These are phyloP conservation scores for Epicoccum nigrum DNA, from an alignment of 2,329 filamentous ascomycete species.

Conservation along the genomic window DNA sequence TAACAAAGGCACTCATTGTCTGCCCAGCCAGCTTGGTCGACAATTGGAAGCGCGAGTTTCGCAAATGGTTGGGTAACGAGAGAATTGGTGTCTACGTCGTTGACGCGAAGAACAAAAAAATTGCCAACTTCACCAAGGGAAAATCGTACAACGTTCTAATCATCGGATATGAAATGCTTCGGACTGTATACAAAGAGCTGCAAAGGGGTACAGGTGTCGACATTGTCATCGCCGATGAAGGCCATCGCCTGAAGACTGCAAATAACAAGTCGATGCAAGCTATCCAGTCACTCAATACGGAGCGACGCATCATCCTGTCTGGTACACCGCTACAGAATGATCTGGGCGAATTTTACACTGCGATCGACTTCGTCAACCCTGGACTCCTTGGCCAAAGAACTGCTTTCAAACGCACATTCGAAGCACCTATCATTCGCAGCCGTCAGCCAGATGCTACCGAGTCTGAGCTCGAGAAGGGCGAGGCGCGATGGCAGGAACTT, in stretches of 20 bases:
- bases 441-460: constrained; percentile 67
- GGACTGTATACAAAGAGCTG: constrained; percentile 68
- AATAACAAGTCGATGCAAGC: constrained; percentile 72
- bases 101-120: constrained; percentile 61
- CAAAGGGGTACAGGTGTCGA: constrained; percentile 68
- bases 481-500: constrained; percentile 66
- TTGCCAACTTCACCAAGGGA: constrained; percentile 73
- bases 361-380: constrained; percentile 73
- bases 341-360: constrained; percentile 69
- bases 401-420: constrained; percentile 68
- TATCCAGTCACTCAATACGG: constrained; percentile 67
- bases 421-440: constrained; percentile 67
- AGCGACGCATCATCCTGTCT: constrained; percentile 67
- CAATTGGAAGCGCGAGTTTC: constrained; percentile 76
- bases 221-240: constrained; percentile 73
- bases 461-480: constrained; percentile 68
- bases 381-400: constrained; percentile 67
- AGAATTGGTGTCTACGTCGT: constrained; percentile 71
- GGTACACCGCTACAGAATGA: constrained; percentile 74
- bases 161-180: constrained; percentile 73
- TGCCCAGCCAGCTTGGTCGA: constrained; percentile 74
- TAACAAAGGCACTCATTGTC: constrained; percentile 74
- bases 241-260: constrained; percentile 70
- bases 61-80: constrained; percentile 75
- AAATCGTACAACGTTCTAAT: constrained; percentile 74